Conservation (phyloP, 1,284 basidiomycete species). For the Microbotryomycetes sp. region DNA sequence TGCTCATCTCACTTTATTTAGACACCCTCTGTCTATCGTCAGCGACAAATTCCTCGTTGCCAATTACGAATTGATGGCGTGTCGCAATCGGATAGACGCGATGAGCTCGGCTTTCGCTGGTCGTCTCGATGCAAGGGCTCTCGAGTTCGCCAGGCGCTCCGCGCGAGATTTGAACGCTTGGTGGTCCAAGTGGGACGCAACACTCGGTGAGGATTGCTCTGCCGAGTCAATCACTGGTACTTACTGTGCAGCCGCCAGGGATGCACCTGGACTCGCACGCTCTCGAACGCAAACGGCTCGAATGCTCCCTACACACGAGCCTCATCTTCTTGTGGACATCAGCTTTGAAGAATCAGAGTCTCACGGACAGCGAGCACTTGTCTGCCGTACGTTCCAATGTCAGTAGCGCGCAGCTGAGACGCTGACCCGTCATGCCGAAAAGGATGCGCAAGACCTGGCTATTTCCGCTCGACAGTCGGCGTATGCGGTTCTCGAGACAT, state of each 20-base stretch:
- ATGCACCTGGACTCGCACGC: neutral
- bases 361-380: neutral
- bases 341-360: slow-evolving; percentile 1
- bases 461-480: slow-evolving; percentile 3
- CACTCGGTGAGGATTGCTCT: neutral
- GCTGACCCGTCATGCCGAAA: neutral
- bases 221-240: no score
- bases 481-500: neutral
- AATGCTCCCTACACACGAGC: neutral
- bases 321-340: slow-evolving; percentile 4
- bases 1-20: neutral
- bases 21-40: slow-evolving; percentile 5
- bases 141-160: slow-evolving; percentile 6
- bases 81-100: slow-evolving; percentile 1
- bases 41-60: slow-evolving; percentile 9
- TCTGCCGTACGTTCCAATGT: neutral
- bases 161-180: slow-evolving; percentile 3
- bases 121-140: neutral
- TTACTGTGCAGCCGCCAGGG: neutral
- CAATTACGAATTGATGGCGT: slow-evolving; percentile 2
- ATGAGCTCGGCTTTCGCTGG: neutral
- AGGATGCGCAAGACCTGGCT: slow-evolving; percentile 6
- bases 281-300: slow-evolving; percentile 7
- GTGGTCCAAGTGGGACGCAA: slow-evolving; percentile 6
- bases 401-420: neutral